Evolutionary conservation across 768 basidiomycete genomes (phyloP).

Genomic region (Udeniomyces megalosporus): DNA sequence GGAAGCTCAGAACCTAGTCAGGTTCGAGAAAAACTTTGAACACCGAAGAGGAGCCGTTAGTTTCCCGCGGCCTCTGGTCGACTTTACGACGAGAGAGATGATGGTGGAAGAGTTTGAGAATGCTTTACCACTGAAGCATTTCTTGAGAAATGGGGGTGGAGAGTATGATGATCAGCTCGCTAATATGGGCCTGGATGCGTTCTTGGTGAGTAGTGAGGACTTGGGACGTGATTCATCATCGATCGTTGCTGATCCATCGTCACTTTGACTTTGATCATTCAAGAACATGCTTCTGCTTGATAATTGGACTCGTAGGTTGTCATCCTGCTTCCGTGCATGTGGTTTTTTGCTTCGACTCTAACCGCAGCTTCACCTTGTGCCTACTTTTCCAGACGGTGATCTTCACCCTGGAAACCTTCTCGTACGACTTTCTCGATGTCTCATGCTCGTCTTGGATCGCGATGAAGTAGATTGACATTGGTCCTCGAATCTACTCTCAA

Average conservation of each 20-base stretch:
- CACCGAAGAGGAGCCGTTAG: constrained; percentile 55
- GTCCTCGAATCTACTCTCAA: constrained; percentile 33
- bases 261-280: neutral
- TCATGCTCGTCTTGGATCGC: too few relatives aligned
- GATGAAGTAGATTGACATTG: too few relatives aligned
- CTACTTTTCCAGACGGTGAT: constrained; percentile 22
- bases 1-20: constrained; percentile 71
- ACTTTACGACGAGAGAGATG: constrained; percentile 37
- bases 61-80: constrained; percentile 58
- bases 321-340: too few relatives aligned
- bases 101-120: constrained; percentile 87
- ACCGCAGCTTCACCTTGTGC: neutral
- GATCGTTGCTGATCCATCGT: neutral
- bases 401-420: constrained; percentile 27
- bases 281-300: constrained; percentile 96
- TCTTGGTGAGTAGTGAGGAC: constrained; percentile 45
- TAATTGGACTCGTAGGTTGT: constrained; percentile 70
- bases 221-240: neutral
- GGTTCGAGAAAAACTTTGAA: constrained; percentile 74
- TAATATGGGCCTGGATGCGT: constrained; percentile 84
- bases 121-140: constrained; percentile 72
- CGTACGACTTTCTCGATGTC: neutral
- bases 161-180: constrained; percentile 80
- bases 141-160: constrained; percentile 78
- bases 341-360: too few relatives aligned